Conservation (phyloP, 2,329 filamentous ascomycete genomes). For the Penicillium sp. region DNA sequence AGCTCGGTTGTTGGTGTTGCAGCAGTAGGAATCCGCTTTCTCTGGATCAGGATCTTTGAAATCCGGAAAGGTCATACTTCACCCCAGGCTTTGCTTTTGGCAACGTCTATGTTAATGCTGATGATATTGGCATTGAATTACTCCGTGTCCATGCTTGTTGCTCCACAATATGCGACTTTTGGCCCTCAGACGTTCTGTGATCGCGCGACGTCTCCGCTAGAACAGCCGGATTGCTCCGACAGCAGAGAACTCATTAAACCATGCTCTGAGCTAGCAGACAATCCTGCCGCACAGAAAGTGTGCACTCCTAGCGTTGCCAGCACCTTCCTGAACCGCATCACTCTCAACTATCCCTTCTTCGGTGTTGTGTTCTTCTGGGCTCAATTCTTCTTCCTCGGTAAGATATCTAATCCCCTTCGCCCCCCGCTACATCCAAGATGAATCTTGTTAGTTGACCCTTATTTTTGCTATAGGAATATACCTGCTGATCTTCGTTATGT, state of each 20-base stretch:
- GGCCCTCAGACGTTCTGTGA: slow-evolving; percentile 93
- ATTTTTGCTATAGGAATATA: slow-evolving; percentile 54
- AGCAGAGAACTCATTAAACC: slow-evolving; percentile 64
- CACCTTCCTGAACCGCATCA: slow-evolving; percentile 87
- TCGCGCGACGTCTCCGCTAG: slow-evolving; percentile 57
- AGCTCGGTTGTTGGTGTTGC: slow-evolving; percentile 83
- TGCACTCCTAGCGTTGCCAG: slow-evolving; percentile 90
- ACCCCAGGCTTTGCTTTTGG: slow-evolving; percentile 84
- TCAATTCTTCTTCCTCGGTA: slow-evolving; percentile 80
- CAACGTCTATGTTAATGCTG: slow-evolving; percentile 83
- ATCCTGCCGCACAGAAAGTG: slow-evolving; percentile 66
- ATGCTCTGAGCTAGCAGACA: slow-evolving; percentile 71
- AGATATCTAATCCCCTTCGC: slow-evolving; percentile 5
- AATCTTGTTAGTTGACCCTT: background rate
- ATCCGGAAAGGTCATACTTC: slow-evolving; percentile 84
- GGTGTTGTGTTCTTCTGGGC: slow-evolving; percentile 93
- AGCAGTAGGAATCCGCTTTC: slow-evolving; percentile 83
- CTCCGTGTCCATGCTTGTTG: slow-evolving; percentile 84
- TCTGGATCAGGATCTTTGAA: slow-evolving; percentile 90
- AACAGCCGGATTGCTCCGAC: slow-evolving; percentile 68
- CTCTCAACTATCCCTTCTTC: slow-evolving; percentile 92
- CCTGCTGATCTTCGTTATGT: slow-evolving; percentile 70
- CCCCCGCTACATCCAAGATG: background rate
- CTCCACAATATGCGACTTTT: slow-evolving; percentile 89
- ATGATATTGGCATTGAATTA: slow-evolving; percentile 92